Base-by-base conservation (phyloP, 106 monocot species). In the Acorus calamus region DNA sequence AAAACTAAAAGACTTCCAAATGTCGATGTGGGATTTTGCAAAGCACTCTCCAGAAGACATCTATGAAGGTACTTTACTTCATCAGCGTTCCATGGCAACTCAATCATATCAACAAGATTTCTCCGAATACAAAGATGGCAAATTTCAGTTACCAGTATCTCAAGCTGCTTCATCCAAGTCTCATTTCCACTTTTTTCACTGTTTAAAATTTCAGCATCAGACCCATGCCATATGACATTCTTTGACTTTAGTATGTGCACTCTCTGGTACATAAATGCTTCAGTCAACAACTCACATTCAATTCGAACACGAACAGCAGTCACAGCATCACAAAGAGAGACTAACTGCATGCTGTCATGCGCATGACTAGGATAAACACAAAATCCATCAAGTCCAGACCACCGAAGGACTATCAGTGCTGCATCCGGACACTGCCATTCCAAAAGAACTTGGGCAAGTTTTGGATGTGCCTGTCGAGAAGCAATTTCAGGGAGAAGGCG, bases 231-330 rank as follows among this genome's bases (percentile, higher is more conserved):
- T 44, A 53, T 64, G 6, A 70, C 56, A 46, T 86, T 87, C 68
- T 86, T 89, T 47, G 73, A 76, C 64, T 76, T 82, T 8, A 52
- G 69, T 60, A 80, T 87, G 69, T 84, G 77, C 63, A 67, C 69
- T 70, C 94, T 90, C 61, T 78, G 90, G 69, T 80, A 87, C 71
- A 90, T 90, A 77, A 96, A 96, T 14, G 90, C 87, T 75, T 86
- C 90, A 64, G 94, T 87, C 63, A 96, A 48, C 7, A 87, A 77
- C 13, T 87, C 94, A 81, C 74, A 84, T 9, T 96, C 94, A 65
- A 87, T 74, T 80, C 78, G 82, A 49, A 90, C 82, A 10, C 90
- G 81, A 71, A 90, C 66, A 52, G 77, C 83, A 62, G 76, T 87
- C 11, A 90, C 71, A 55, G 94, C 84, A 56, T 87, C 87, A 52